phyloP scores from a whole-genome alignment of 129 eudicot genomes.

The Escallonia herrerae region DNA sequence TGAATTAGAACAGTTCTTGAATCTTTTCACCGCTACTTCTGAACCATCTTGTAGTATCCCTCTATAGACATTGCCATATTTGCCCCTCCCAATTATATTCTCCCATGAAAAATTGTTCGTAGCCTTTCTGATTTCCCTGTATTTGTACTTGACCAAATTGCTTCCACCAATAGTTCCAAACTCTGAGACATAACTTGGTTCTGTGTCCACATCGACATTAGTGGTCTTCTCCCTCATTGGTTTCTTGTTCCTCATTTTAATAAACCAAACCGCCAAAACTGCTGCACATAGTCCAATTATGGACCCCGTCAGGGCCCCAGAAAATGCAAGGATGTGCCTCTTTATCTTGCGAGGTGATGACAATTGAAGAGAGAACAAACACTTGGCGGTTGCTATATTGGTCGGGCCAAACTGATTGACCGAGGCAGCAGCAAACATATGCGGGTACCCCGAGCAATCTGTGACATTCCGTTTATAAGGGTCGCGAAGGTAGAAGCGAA shows the following conservation, averaged over 20 bases:
- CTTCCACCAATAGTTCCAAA: not conserved
- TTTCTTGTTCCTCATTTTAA: not conserved
- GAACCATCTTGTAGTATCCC: constrained; percentile 1
- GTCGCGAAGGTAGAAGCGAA: not conserved
- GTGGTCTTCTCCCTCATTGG: not conserved
- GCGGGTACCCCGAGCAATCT: not conserved
- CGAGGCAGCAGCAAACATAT: not conserved
- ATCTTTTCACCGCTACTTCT: constrained; percentile 4
- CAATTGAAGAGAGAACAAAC: not conserved
- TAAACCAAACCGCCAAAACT: not conserved
- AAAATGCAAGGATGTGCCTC: not conserved
- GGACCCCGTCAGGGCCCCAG: not conserved
- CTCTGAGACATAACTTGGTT: not conserved
- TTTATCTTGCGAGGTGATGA: not conserved
- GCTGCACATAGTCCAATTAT: not conserved
- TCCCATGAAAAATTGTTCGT: not conserved
- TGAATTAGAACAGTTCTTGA: not conserved
- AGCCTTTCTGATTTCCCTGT: constrained; percentile 1
- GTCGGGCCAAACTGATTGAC: not conserved
- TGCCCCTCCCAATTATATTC: constrained; percentile 1
- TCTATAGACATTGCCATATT: constrained; percentile 1
- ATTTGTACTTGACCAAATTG: constrained; percentile 3
- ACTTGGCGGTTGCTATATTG: not conserved
- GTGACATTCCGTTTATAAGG: not conserved
- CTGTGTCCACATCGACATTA: not conserved